phyloP scores from a whole-genome alignment of 441 rosid species.

The Populus hybrid region DNA sequence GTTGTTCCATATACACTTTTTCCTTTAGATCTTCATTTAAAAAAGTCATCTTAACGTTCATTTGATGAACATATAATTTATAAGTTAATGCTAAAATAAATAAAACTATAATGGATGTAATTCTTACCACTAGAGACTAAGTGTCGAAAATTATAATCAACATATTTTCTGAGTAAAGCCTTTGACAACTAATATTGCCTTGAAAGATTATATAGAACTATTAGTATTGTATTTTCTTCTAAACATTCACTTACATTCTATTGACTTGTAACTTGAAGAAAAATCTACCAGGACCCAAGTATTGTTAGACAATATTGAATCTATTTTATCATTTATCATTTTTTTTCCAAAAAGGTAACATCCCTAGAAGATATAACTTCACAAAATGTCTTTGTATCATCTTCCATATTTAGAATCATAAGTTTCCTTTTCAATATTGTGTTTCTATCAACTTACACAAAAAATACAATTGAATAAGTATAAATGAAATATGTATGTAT shows the following conservation, averaged over 20 bases:
- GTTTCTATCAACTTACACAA: background rate
- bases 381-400: background rate
- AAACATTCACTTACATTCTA: no score
- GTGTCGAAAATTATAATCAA: background rate
- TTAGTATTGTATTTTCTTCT: background rate
- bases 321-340: no score
- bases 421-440: background rate
- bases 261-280: no score
- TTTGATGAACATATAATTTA: background rate
- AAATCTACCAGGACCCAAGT: no score
- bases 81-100: background rate
- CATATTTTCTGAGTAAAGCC: background rate
- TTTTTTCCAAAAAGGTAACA: no score
- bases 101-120: no score
- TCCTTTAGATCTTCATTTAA: no score
- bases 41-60: background rate
- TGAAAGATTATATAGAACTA: background rate
- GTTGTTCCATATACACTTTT: no score
- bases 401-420: background rate
- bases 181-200: background rate
- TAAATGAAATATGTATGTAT: background rate
- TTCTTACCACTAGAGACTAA: background rate
- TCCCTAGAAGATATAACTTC: no score
- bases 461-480: no score
- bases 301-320: no score